Evolutionary conservation across 2,329 filamentous ascomycete genomes (phyloP), one percentile per base, ranked within the genome.

Genomic region (Pseudogymnoascus sp.): DNA sequence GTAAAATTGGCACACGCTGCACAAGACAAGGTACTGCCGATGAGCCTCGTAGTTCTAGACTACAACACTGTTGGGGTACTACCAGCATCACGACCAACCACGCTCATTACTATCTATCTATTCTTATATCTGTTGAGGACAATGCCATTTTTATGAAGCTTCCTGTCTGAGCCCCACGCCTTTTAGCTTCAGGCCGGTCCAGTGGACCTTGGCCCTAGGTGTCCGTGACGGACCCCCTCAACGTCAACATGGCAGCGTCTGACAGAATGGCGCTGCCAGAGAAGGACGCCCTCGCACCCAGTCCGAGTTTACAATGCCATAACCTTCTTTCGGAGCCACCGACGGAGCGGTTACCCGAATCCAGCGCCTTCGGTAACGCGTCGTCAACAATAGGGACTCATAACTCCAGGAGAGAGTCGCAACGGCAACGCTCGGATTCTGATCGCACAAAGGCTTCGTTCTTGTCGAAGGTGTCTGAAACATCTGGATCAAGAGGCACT

Each of bases 61-160:
- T 33, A 33, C 28, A 54, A 54, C 28, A 18, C 47, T 54, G 47
- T 54, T 54, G 47, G 47, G 47, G 43, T 30, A 50, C 43, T 25
- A 30, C 43, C 47, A 33, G 11, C 43, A 50, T n/a, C n/a, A 54
- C 28, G 16, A 16, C 16, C 28, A 33, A 20, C 28, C 12, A 54
- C 47, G 11, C 28, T 54, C 47, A 54, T 54, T 54, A 33, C 47
- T 33, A 54, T 6, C 25, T 54, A 54, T 54, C 43, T 54, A 54
- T 54, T 54, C n/a, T 33, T 54, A 54, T 54, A 54, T 54, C 28
- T 54, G 47, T 54, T 54, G 28, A 54, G 28, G 47, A 54, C 28
- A 18, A 54, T 54, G 47, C 25, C 47, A 54, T 33, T 12, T 54
- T 54, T 11, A 54, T 54, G 47, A 54, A 28, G n/a, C 28, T 33